Percentiles rank a stretch among this genome's conserved stretches.
Conservation (phyloP, 148 eudicot genomes). For the Silene latifolia region DNA sequence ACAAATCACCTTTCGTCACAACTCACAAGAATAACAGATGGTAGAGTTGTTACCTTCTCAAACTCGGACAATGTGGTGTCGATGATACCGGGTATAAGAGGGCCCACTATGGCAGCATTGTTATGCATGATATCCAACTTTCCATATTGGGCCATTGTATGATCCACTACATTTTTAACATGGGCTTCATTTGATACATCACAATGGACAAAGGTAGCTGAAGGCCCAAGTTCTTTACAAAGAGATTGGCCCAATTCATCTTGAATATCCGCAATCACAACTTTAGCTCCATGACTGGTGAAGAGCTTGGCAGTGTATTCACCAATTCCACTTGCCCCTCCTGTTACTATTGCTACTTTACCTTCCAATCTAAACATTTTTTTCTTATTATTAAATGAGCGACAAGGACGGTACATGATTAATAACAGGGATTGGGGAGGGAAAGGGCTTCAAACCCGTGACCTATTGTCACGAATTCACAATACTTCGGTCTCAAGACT, state of each 20-base stretch:
- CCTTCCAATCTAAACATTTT: constrained; percentile 27
- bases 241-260: constrained; percentile 30
- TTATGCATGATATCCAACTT: not conserved
- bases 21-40: too few species aligned
- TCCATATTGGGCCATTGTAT: not conserved
- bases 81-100: constrained; percentile 14
- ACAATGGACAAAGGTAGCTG: constrained; percentile 32
- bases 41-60: not conserved
- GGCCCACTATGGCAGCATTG: constrained; percentile 14
- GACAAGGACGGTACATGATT: too few species aligned
- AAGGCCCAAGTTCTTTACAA: constrained; percentile 24
- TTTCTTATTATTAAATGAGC: not conserved
- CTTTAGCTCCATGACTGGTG: constrained; percentile 28
- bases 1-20: too few species aligned
- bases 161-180: not conserved
- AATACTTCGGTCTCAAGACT: too few species aligned
- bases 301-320: constrained; percentile 28
- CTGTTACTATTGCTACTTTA: constrained; percentile 34
- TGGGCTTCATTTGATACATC: constrained; percentile 26
- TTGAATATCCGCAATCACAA: constrained; percentile 32
- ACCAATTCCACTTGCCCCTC: constrained; percentile 12
- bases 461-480: too few species aligned
- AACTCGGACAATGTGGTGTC: constrained; percentile 21
- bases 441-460: too few species aligned
- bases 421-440: too few species aligned